phyloP scores from a whole-genome alignment of 208 protist species.

The Kentomonas sorsogonicus region DNA sequence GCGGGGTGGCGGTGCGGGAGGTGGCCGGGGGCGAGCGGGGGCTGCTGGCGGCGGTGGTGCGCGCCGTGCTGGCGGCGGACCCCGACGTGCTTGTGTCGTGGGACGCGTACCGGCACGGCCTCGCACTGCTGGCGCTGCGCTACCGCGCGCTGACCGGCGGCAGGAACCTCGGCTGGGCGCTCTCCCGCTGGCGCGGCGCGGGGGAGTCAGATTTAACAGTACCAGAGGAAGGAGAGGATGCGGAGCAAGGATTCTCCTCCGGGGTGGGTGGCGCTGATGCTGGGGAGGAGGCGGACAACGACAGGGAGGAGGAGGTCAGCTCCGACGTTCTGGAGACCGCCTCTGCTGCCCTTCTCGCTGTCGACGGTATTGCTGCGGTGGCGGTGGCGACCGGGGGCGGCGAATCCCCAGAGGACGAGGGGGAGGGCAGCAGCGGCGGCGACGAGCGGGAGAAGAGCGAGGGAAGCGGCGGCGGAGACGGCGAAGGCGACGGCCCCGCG shows the following conservation, averaged over 20 bases:
- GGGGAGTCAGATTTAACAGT: neutral
- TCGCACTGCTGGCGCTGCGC: constrained; percentile 53
- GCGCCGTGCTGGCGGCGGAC: constrained; percentile 45
- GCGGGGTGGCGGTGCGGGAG: constrained; percentile 31
- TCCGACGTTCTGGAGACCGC: neutral
- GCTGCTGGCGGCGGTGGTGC: constrained; percentile 37
- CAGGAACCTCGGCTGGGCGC: neutral
- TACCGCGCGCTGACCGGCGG: constrained; percentile 36
- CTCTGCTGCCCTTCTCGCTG: neutral
- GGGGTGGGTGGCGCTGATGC: neutral
- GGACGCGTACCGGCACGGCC: constrained; percentile 68
- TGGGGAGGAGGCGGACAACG: constrained; percentile 8
- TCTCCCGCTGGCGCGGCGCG: neutral
- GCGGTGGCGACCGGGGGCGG: too few species aligned
- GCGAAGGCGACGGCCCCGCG: neutral
- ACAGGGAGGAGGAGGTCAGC: constrained; percentile 2
- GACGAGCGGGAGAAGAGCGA: neutral
- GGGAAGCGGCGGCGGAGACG: neutral
- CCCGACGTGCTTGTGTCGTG: constrained; percentile 74
- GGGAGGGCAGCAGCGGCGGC: neutral
- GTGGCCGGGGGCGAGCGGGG: constrained; percentile 34
- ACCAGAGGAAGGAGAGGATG: neutral
- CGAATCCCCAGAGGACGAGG: neutral
- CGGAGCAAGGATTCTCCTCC: neutral
- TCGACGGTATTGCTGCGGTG: too few species aligned